Conservation (phyloP, 2,329 filamentous ascomycete species). For the Scopulariopsis brevicaulis region DNA sequence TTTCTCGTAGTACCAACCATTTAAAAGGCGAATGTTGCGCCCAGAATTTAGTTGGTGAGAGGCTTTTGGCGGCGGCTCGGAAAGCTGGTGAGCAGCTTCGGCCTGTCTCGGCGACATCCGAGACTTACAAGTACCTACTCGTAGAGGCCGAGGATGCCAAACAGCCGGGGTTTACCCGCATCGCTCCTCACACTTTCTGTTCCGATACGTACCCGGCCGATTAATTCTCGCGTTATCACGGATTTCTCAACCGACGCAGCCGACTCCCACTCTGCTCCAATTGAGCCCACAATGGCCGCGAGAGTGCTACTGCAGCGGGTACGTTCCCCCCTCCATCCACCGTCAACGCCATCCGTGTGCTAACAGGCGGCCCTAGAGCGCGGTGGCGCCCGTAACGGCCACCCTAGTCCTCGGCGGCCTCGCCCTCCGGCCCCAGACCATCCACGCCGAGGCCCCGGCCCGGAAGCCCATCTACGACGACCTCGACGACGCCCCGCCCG, state of each 20-base stretch:
- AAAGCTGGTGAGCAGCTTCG: not conserved
- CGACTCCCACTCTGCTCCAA: constrained; percentile 18
- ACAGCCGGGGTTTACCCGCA: constrained; percentile 7
- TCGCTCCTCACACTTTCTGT: constrained; percentile 1
- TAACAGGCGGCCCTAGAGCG: constrained; percentile 28
- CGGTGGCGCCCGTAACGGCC: constrained; percentile 40
- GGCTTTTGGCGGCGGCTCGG: not conserved
- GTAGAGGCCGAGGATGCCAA: not conserved
- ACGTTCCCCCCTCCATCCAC: constrained; percentile 10
- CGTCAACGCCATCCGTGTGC: constrained; percentile 5
- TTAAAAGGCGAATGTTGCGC: not conserved
- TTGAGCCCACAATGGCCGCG: constrained; percentile 45
- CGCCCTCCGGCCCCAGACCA: constrained; percentile 33
- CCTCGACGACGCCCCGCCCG: constrained; percentile 30
- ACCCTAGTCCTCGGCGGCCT: constrained; percentile 36
- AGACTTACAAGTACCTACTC: not conserved
- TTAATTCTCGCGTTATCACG: constrained; percentile 8
- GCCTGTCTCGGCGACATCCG: not conserved
- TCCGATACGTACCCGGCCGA: constrained; percentile 4
- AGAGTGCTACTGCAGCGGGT: constrained; percentile 49
- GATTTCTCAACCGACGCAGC: constrained; percentile 1
- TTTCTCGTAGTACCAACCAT: not conserved
- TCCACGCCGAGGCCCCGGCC: constrained; percentile 37
- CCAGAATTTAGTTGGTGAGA: not conserved
- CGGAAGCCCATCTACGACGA: constrained; percentile 76